Evolutionary conservation across 106 monocot genomes (phyloP).

Genomic region (Gastrodia elata): DNA sequence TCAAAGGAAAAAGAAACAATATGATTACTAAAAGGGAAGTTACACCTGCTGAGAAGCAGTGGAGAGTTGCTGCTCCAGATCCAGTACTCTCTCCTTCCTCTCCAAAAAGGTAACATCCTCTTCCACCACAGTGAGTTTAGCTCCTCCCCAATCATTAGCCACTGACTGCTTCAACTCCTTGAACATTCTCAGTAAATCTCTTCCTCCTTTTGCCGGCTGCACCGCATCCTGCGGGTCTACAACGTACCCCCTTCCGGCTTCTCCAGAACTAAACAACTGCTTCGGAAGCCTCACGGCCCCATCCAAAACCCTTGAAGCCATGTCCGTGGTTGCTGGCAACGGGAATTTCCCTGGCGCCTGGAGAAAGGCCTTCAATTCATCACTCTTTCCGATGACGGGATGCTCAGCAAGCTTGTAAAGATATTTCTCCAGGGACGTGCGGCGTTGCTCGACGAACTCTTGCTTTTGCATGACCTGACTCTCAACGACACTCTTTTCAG

Average conservation of each 20-base stretch:
- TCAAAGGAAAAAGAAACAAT: background rate
- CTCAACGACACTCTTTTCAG: constrained; percentile 90
- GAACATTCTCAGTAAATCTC: constrained; percentile 78
- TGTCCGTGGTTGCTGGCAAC: constrained; percentile 36
- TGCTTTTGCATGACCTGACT: constrained; percentile 97
- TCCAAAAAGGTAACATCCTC: constrained; percentile 84
- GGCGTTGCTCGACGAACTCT: constrained; percentile 87
- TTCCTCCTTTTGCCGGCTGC: constrained; percentile 65
- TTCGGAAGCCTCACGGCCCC: constrained; percentile 54
- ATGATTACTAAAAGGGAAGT: background rate
- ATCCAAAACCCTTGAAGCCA: constrained; percentile 57
- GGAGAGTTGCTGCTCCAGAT: constrained; percentile 79
- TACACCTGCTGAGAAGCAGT: constrained; percentile 76
- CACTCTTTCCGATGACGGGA: constrained; percentile 62
- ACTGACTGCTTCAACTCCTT: constrained; percentile 91
- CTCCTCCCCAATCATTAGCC: constrained; percentile 65
- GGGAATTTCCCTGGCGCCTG: constrained; percentile 37
- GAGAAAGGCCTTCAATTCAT: constrained; percentile 63
- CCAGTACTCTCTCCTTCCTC: constrained; percentile 69
- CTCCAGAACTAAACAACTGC: constrained; percentile 43
- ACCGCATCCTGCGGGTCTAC: constrained; percentile 44
- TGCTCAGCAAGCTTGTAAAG: constrained; percentile 53
- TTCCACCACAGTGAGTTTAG: constrained; percentile 47
- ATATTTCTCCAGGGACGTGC: constrained; percentile 74
- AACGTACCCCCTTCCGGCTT: constrained; percentile 4